Evolutionary conservation across 768 basidiomycete genomes (phyloP), one percentile per base, ranked within the genome.

Genomic region (Lactifluus pinguis): DNA sequence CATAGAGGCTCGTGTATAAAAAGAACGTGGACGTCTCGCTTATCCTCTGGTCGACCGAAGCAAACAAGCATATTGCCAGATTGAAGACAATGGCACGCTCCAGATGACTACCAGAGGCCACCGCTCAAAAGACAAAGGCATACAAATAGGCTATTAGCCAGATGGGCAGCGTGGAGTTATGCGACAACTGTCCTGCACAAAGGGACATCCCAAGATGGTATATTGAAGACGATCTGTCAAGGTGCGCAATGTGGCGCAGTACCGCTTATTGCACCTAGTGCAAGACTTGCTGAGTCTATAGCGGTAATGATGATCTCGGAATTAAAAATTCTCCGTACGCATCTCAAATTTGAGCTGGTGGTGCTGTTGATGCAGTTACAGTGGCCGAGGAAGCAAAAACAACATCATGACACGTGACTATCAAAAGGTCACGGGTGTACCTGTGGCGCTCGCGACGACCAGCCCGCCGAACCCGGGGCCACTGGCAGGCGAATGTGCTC

Each of bases 121-220:
- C 9, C 30, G 42, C 29, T n/a, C 38, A 38, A 25, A 25, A 25
- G 38, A 38, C 38, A 38, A 10, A 10, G 13, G 38, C 38, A 3
- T 11, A 54, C 47, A 58, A 62, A 38, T 25, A 19, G 36, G 4
- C 30, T n/a, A 17, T 39, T 34, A 47, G 30, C 38, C 38, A 38
- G 10, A 38, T 38, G 38, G 38, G 13, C 38, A 50, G 8, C 36
- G 42, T 41, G 50, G 11, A 19, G 50, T 52, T 7, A 51, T 8
- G 19, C 25, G 17, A 56, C 34, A 32, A 13, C n/a, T 19, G 42
- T 32, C 25, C 36, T 11, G 19, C 30, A 61, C 56, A 62, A 62
- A 58, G 56, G 34, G 57, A 32, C 30, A 54, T 49, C 61, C 61
- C 29, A 62, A 62, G 61, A 62, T 49, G 61, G 61, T 41, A 62